Evolutionary conservation across 1,284 basidiomycete species (phyloP), one percentile per base, ranked within the genome.

Genomic region (Ustilago lituana): DNA sequence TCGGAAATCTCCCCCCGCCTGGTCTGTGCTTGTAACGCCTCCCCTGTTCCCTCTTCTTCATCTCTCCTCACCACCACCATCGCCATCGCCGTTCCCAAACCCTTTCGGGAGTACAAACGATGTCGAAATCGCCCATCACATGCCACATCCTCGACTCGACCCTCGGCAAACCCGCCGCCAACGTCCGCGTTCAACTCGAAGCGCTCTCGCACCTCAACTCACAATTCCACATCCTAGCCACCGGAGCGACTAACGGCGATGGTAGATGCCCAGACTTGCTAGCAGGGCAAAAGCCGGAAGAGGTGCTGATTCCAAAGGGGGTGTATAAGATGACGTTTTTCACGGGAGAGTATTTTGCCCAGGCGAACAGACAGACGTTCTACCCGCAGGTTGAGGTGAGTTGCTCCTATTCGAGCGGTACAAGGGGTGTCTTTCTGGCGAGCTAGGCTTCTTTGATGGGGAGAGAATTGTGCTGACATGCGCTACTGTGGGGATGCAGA

Each of bases 121-220:
- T 69, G 66, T 59, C 71, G 8, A 71, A 66, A 48, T 76, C 74
- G 12, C 91, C 91, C 1, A 91, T 95, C 62, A 95, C 93, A 32
- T 94, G 93, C 81, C 93, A 95, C 74, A 92, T 95, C 12, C 88
- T 95, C 58, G 93, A 95, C 79, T 88, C 91, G 3, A 90, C 91
- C 2, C 84, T 87, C 5, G 93, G 93, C 33, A 91, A 87, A 77
- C 93, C 93, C 11, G 93, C 90, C n/a, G 58, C 53, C 26, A 49
- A 51, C 27, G 52, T 67, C 17, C 56, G 58, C 12, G 64, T 72
- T n/a, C 63, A 61, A 49, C 46, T 70, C 22, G 63, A 67, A 55
- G 57, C 58, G 7, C 58, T 62, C 1, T 58, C 63, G 1, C 40
- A 46, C 7, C 50, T 49, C 35, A 55, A 53, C 41, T 61, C 58